Evolutionary conservation across 331 rosid species (phyloP).

Genomic region (Ulmus americana): DNA sequence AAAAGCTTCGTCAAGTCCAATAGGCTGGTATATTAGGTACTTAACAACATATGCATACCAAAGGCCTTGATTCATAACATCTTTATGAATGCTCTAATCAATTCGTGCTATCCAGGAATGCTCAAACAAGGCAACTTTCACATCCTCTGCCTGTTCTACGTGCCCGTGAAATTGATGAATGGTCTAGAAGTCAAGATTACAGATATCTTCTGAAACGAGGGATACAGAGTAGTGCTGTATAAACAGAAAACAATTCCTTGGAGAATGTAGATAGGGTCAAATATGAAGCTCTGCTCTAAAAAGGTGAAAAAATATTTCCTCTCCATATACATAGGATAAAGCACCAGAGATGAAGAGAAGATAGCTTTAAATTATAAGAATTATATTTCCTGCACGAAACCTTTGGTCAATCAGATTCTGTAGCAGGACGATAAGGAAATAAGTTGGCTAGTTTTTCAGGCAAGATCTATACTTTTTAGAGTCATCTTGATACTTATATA

Average conservation of each 20-base stretch:
- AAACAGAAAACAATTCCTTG: slow-evolving; percentile 21
- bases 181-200: slow-evolving; percentile 76
- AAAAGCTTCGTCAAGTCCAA: slow-evolving; percentile 87
- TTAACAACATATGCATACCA: slow-evolving; percentile 1
- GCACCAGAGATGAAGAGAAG: not conserved
- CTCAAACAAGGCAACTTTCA: slow-evolving; percentile 89
- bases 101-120: slow-evolving; percentile 55
- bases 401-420: not conserved
- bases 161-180: slow-evolving; percentile 91
- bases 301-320: not conserved
- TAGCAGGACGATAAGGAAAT: not conserved
- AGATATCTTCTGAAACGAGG: slow-evolving; percentile 58
- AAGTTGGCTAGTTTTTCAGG: not conserved
- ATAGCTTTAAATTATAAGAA: not conserved
- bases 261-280: slow-evolving; percentile 7
- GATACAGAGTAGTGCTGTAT: slow-evolving; percentile 23
- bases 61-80: slow-evolving; percentile 12
- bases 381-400: not conserved
- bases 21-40: slow-evolving; percentile 94
- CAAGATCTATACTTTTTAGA: not conserved
- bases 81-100: slow-evolving; percentile 23
- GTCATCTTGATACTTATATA: not conserved
- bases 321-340: not conserved
- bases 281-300: not conserved
- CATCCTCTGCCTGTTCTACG: slow-evolving; percentile 90